phyloP scores from a whole-genome alignment of 495 filamentous ascomycete genomes.

The Annulohypoxylon maeteangense region DNA sequence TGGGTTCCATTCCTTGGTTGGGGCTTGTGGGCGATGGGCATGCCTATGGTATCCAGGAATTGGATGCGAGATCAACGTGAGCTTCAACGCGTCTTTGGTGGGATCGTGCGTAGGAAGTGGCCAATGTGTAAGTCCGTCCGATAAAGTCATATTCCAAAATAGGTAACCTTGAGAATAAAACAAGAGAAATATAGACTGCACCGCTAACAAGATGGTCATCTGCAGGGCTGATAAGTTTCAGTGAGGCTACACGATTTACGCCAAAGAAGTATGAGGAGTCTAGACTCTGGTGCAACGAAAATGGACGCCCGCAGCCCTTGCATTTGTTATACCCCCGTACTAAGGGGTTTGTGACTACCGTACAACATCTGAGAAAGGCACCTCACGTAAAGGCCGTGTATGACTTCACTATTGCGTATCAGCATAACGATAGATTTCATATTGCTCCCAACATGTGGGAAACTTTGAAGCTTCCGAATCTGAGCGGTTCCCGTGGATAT shows the following conservation, averaged over 20 bases:
- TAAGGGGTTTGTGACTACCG: conserved; percentile 66
- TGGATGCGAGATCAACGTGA: conserved; percentile 65
- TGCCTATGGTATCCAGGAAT: conserved; percentile 67
- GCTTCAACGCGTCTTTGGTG: conserved; percentile 63
- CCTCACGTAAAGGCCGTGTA: conserved; percentile 67
- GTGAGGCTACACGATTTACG: conserved; percentile 68
- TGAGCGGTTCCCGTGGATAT: conserved; percentile 53
- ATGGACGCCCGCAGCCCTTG: conserved; percentile 59
- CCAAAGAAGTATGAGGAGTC: conserved; percentile 61
- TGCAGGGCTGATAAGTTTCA: conserved; percentile 67
- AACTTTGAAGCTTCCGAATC: conserved; percentile 52
- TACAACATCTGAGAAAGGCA: conserved; percentile 62
- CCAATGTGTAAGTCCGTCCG: conserved; percentile 61
- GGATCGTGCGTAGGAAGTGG: conserved; percentile 58
- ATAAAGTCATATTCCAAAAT: conserved; percentile 6
- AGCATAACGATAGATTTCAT: conserved; percentile 57
- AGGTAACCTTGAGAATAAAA: too few species aligned
- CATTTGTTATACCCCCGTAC: conserved; percentile 66
- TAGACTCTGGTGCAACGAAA: conserved; percentile 58
- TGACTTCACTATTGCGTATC: conserved; percentile 68
- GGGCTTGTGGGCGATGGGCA: conserved; percentile 70
- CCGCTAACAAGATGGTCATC: not conserved
- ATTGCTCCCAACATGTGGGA: conserved; percentile 63
- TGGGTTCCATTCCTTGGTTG: conserved; percentile 68
- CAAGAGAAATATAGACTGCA: too few species aligned